These are phyloP conservation scores for Celoporthe dispersa DNA, from an alignment of 2,329 filamentous ascomycete genomes.

Conservation along the genomic window DNA sequence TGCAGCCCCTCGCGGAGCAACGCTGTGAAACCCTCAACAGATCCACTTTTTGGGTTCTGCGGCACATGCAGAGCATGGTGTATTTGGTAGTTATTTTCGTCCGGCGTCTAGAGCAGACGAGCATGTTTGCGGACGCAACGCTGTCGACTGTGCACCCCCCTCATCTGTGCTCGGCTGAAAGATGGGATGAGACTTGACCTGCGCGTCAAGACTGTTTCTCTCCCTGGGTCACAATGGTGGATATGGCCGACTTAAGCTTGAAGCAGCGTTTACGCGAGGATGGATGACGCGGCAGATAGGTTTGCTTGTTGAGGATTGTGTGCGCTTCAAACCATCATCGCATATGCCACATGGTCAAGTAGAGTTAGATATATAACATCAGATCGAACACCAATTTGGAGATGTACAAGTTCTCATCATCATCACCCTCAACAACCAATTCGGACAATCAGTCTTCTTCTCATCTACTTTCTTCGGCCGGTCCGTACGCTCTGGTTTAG, in stretches of 20 bases:
- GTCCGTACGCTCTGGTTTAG: conserved; percentile 30
- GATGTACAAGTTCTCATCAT: neutral
- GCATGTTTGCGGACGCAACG: neutral
- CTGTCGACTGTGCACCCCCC: conserved; percentile 1
- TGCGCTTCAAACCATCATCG: neutral
- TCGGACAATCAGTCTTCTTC: conserved; percentile 12
- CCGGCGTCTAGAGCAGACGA: neutral
- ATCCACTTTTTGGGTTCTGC: neutral
- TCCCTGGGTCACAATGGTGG: conserved; percentile 7
- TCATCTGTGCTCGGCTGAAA: conserved; percentile 4
- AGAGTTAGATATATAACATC: conserved; percentile 15
- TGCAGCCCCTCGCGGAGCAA: neutral
- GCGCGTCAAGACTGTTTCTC: conserved; percentile 26
- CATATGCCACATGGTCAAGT: neutral
- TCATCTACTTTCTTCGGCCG: conserved; percentile 26
- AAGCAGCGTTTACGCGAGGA: neutral
- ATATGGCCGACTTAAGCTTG: neutral
- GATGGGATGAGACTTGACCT: conserved; percentile 26
- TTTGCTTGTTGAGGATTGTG: neutral
- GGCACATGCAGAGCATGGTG: conserved; percentile 1
- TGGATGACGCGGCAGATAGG: conserved; percentile 22
- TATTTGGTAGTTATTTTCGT: conserved; percentile 1
- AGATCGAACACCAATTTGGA: neutral
- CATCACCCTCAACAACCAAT: conserved; percentile 10
- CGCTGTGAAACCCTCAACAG: neutral